Conservation (phyloP, 805 yeast species). For the Cyberlindnera mrakii region DNA sequence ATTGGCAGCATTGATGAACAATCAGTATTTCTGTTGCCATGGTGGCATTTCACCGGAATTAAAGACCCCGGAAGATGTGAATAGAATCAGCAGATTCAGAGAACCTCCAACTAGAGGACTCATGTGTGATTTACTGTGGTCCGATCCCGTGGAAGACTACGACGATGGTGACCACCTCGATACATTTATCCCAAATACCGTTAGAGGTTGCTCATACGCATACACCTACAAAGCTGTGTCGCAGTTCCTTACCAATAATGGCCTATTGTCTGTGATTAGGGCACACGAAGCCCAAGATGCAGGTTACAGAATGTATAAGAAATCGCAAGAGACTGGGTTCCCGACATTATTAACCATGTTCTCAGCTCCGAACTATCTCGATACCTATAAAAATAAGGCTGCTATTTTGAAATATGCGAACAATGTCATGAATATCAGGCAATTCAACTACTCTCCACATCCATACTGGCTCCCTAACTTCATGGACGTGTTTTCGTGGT, state of each 20-base stretch:
- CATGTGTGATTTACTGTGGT: slow-evolving; percentile 94
- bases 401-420: slow-evolving; percentile 89
- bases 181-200: slow-evolving; percentile 56
- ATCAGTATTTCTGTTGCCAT: slow-evolving; percentile 92
- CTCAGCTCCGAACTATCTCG: slow-evolving; percentile 93
- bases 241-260: slow-evolving; percentile 70
- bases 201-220: slow-evolving; percentile 90
- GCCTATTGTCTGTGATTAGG: slow-evolving; percentile 76
- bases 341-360: slow-evolving; percentile 88
- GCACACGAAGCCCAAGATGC: slow-evolving; percentile 99
- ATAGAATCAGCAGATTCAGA: slow-evolving; percentile 67
- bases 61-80: slow-evolving; percentile 60
- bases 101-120: slow-evolving; percentile 93
- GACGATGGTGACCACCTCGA: slow-evolving; percentile 55
- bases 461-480: slow-evolving; percentile 97
- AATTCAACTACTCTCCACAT: slow-evolving; percentile 87
- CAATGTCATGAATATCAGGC: slow-evolving; percentile 91
- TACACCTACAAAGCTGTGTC: slow-evolving; percentile 75
- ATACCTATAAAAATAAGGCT: slow-evolving; percentile 88
- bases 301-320: slow-evolving; percentile 90
- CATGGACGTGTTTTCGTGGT: slow-evolving; percentile 97
- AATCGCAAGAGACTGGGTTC: slow-evolving; percentile 77
- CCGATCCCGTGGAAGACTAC: slow-evolving; percentile 90
- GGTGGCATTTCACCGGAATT: slow-evolving; percentile 93
- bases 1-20: slow-evolving; percentile 87